Evolutionary conservation across 2,329 filamentous ascomycete genomes (phyloP).

Genomic region (Aspergillus ochraceus): DNA sequence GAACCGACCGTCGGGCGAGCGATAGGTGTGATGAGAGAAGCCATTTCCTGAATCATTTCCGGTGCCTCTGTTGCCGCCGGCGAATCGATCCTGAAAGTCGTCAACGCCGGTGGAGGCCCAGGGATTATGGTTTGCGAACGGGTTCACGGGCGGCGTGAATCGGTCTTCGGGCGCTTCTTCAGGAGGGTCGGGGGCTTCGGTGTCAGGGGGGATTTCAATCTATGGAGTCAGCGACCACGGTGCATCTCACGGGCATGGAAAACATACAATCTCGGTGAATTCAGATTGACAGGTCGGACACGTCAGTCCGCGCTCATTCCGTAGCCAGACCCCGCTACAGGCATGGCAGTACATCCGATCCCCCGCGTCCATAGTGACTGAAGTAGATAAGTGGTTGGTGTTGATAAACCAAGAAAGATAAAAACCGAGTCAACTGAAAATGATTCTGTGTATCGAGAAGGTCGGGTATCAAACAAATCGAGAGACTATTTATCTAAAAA

Average conservation of each 20-base stretch:
- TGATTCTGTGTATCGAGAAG: neutral
- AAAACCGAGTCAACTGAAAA: neutral
- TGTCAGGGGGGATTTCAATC: constrained; percentile 36
- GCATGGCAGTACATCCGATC: constrained; percentile 85
- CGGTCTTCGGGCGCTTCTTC: constrained; percentile 21
- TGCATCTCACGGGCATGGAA: constrained; percentile 3
- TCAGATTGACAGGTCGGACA: constrained; percentile 80
- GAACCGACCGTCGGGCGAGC: constrained; percentile 50
- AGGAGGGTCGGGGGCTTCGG: constrained; percentile 26
- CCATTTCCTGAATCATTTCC: constrained; percentile 16
- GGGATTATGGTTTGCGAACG: constrained; percentile 48
- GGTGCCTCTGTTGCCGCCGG: constrained; percentile 27
- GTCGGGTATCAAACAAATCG: constrained; percentile 1
- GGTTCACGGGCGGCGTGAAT: constrained; percentile 26
- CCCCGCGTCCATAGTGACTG: constrained; percentile 31
- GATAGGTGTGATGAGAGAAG: constrained; percentile 38
- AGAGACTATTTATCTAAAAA: neutral
- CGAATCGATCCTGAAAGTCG: constrained; percentile 30
- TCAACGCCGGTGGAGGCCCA: constrained; percentile 50
- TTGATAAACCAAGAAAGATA: neutral
- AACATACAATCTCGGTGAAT: constrained; percentile 79
- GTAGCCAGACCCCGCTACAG: constrained; percentile 79
- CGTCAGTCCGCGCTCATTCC: constrained; percentile 63
- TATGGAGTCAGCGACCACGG: constrained; percentile 13
- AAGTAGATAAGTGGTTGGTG: neutral